Percentiles rank a stretch among this genome's conserved stretches.
These are phyloP conservation scores for Cylindrotheca fusiformis DNA, from an alignment of 108 stramenopile species.

Conservation along the genomic window DNA sequence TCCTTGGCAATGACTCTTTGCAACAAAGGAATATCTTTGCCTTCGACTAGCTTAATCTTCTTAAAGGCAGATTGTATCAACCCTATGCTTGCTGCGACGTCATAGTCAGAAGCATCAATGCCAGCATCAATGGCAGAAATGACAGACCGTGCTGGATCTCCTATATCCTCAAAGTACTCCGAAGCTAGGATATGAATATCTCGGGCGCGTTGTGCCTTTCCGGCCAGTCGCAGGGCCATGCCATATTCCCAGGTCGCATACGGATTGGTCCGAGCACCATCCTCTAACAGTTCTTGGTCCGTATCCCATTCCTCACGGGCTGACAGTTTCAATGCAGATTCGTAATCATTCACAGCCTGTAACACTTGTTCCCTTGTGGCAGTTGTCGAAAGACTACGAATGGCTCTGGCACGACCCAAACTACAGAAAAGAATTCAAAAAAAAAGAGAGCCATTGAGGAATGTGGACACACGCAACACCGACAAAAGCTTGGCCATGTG, in stretches of 20 bases:
- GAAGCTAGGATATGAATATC: slow-evolving; percentile 51
- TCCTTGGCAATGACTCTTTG: slow-evolving; percentile 82
- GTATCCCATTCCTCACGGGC: slow-evolving; percentile 62
- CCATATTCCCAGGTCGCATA: slow-evolving; percentile 89
- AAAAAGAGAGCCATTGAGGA: neutral
- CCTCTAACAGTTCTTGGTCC: slow-evolving; percentile 38
- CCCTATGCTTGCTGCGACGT: slow-evolving; percentile 8
- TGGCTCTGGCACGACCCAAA: slow-evolving; percentile 61
- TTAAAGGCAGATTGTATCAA: slow-evolving; percentile 47
- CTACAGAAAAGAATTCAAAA: slow-evolving; percentile 3
- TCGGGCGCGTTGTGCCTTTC: slow-evolving; percentile 36
- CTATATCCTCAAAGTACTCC: slow-evolving; percentile 63
- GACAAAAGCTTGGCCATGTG: too few relatives aligned
- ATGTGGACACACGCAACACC: neutral
- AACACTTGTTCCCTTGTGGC: slow-evolving; percentile 35
- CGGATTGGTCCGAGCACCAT: slow-evolving; percentile 71
- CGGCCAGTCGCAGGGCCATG: slow-evolving; percentile 44
- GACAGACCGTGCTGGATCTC: slow-evolving; percentile 62
- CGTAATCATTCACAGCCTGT: slow-evolving; percentile 55
- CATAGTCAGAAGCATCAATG: slow-evolving; percentile 45
- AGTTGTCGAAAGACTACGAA: slow-evolving; percentile 36
- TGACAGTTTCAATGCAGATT: slow-evolving; percentile 36
- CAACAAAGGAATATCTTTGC: slow-evolving; percentile 64
- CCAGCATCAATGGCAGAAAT: slow-evolving; percentile 68
- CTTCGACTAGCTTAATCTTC: slow-evolving; percentile 50